phyloP scores from a whole-genome alignment of 2,329 filamentous ascomycete species.

The Orbilia oligospora region DNA sequence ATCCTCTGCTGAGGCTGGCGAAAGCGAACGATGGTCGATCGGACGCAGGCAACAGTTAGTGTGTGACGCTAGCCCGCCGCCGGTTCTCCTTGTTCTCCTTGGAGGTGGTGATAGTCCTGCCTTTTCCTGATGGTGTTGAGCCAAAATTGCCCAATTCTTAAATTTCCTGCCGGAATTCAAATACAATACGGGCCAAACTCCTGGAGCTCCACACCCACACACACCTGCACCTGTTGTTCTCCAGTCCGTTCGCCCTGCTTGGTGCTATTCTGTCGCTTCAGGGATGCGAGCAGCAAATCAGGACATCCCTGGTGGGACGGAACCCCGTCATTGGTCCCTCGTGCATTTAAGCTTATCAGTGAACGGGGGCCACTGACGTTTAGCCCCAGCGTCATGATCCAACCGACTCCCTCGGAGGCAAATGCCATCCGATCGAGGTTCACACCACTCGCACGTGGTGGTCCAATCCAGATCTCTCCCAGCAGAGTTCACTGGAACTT shows the following conservation, averaged over 20 bases:
- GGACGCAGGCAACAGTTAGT: constrained; percentile 26
- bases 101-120: constrained; percentile 58
- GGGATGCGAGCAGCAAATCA: constrained; percentile 43
- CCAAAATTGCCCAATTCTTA: constrained; percentile 60
- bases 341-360: constrained; percentile 61
- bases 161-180: constrained; percentile 29
- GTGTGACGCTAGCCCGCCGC: constrained; percentile 22
- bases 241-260: constrained; percentile 30
- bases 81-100: constrained; percentile 17
- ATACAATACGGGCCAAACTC: constrained; percentile 16
- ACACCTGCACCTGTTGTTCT: constrained; percentile 56
- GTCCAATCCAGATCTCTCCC: constrained; percentile 15
- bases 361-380: constrained; percentile 52
- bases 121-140: constrained; percentile 58
- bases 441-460: constrained; percentile 46
- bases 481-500: constrained; percentile 46
- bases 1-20: constrained; percentile 35
- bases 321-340: constrained; percentile 53
- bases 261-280: constrained; percentile 35
- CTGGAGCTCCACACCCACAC: constrained; percentile 53
- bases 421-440: constrained; percentile 41
- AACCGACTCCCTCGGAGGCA: constrained; percentile 39
- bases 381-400: constrained; percentile 31
- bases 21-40: constrained; percentile 55
- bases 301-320: constrained; percentile 43